Percentiles rank a stretch among this genome's conserved stretches.
phyloP scores from a whole-genome alignment of 305 asterid species.

The Striga hermonthica region DNA sequence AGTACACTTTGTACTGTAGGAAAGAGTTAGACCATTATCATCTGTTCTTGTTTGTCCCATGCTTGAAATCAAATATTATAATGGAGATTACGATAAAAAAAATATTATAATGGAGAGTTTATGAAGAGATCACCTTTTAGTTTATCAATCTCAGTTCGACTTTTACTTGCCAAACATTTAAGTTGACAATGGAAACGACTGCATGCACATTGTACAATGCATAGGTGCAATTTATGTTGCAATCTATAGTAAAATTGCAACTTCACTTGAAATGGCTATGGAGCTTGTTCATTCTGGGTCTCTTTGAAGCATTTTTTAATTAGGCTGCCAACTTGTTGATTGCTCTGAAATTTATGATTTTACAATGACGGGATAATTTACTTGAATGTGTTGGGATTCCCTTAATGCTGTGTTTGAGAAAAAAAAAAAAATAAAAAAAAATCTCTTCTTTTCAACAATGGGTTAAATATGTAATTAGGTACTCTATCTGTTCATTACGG shows the following conservation, averaged over 20 bases:
- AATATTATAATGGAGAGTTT: not conserved
- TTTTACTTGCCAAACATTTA: constrained; percentile 9
- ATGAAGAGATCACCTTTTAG: not conserved
- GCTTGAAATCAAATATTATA: not conserved
- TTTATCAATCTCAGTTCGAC: not conserved
- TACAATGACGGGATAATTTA: not conserved
- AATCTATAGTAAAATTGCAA: not conserved
- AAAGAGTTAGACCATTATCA: not conserved
- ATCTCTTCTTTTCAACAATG: too few species aligned
- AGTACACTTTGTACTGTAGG: constrained; percentile 3
- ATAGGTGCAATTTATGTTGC: not conserved
- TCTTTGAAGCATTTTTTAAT: not conserved
- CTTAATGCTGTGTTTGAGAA: not conserved
- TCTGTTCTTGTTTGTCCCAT: not conserved
- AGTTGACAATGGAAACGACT: not conserved
- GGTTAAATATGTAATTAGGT: too few species aligned
- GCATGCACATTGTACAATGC: not conserved
- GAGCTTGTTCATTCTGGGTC: not conserved
- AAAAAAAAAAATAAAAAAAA: not conserved
- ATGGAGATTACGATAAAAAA: not conserved
- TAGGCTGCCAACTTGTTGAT: not conserved
- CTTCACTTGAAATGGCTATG: constrained; percentile 11
- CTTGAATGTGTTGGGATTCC: too few species aligned
- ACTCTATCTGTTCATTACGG: too few species aligned
- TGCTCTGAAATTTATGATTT: constrained; percentile 10